phyloP scores from a whole-genome alignment of 164 flowering plant species.

The Buxus sempervirens region DNA sequence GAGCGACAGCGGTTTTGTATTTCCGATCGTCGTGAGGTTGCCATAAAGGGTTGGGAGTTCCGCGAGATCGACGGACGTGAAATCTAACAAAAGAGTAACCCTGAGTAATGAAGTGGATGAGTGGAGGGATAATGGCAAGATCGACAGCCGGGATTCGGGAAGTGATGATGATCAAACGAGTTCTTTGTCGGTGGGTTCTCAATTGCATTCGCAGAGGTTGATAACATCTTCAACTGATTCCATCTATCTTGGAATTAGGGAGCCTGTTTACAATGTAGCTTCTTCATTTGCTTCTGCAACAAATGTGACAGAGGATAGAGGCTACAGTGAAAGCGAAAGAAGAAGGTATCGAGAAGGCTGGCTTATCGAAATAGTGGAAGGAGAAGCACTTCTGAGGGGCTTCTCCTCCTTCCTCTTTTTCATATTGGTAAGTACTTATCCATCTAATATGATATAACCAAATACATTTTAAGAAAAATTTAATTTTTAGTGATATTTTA shows the following conservation, averaged over 20 bases:
- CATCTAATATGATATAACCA: too few species aligned
- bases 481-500: too few species aligned
- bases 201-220: background rate
- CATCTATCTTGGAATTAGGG: conserved; percentile 38
- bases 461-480: too few species aligned
- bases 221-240: conserved; percentile 18
- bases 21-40: conserved; percentile 21
- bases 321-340: too few species aligned
- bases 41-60: conserved; percentile 18
- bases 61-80: conserved; percentile 40
- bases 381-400: too few species aligned
- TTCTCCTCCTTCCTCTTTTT: too few species aligned
- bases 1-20: background rate
- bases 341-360: too few species aligned
- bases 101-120: conserved; percentile 10
- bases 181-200: background rate
- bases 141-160: background rate
- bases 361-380: too few species aligned
- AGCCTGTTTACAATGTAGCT: conserved; percentile 43
- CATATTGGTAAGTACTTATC: too few species aligned
- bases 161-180: background rate
- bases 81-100: conserved; percentile 5
- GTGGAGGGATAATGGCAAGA: conserved; percentile 4
- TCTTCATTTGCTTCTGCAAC: too few species aligned
- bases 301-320: too few species aligned